Base-by-base conservation (phyloP, 306 rosid species). In the Cicer yamashitae region DNA sequence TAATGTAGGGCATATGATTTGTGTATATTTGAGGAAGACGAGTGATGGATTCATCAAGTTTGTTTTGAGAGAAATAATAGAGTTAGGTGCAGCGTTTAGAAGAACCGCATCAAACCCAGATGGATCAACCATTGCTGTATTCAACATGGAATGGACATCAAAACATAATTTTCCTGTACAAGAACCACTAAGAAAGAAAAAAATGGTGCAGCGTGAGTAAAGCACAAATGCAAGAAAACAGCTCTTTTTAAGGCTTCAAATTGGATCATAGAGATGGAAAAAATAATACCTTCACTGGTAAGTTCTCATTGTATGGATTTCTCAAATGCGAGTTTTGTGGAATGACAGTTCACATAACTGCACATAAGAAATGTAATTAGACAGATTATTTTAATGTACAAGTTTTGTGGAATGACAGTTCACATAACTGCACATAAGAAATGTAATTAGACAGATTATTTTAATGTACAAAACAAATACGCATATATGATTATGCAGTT, bases 271-370 rank as follows among this genome's bases (percentile, higher is more conserved):
- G 53, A 69, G 67, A 75, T 45, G 80, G 39, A 7, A 63, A 71
- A 77, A 78, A 77, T 54, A 64, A 60, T 90, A 96, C 99, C 99
- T 96, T 96, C 50, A 96, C 99, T 25, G 99, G 99, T 82, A 96
- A 87, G 87, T 96, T 96, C 83, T 96, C 99, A 78, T 96, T 96
- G 86, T 86, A 96, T 10, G 99, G 99, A 80, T 96, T 96, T 90
- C 97, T 89, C 80, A 96, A 85, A 81, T 92, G 97, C 99, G 98
- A 11, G 99, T 96, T 86, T 96, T 96, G 88, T 96, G 98, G 82
- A 96, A 96, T 77, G 99, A 90, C 34, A 96, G 82, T 77, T 96
- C 99, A 82, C 99, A 96, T 82, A 96, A 84, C 99, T 96, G 93
- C 97, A 85, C 12, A 73, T 60, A 75, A 80, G 66, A 86, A 79